Base-by-base conservation (phyloP, 2,329 filamentous ascomycete genomes). In the Pezicula rhizophila region DNA sequence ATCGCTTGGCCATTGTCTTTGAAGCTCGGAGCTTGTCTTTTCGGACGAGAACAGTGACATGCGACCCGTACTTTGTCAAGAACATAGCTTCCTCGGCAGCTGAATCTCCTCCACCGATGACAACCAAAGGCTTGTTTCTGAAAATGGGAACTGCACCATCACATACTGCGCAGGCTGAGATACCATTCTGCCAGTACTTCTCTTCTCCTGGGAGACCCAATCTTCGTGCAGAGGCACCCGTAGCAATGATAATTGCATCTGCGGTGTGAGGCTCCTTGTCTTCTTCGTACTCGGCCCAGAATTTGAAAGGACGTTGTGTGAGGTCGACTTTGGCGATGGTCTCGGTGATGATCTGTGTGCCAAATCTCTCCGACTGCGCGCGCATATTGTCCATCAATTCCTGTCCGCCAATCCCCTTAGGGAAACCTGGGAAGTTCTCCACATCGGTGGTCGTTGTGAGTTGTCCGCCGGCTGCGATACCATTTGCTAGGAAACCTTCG, bases 61-160 rank as follows among this genome's bases (percentile, higher is more conserved):
- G 89, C 71, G 84, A 89, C 56, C 87, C 93, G 74, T 97, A 99
- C 78, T 97, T 99, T 54, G 93, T 96, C 60, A 99, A 74, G 75
- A 96, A 99, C 61, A 96, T 85, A 49, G 91, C 90, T 79, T 99
- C 93, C 73, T 99, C 95, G 25, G 95, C 93, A 15, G 93, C 93
- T 14, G 89, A 95, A 72, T 99, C 93, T 63, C 93, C 93, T 55
- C 93, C 95, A 55, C 93, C 93, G 56, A 99, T 96, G 44, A 99
- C 93, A 37, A 92, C 89, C 48, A 99, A 77, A 8, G 87, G 92
- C 78, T 96, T 95, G 70, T 96, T 89, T 61, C 92, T 82, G 84
- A 96, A 99, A 69, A 99, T 96, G 52, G 93, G 93, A 42, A 97
- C 85, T 44, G 91, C 93, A 56, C 93, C 93, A 66, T 99, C 93